phyloP scores from a whole-genome alignment of 768 basidiomycete genomes.

The Tylopilus intermedius region DNA sequence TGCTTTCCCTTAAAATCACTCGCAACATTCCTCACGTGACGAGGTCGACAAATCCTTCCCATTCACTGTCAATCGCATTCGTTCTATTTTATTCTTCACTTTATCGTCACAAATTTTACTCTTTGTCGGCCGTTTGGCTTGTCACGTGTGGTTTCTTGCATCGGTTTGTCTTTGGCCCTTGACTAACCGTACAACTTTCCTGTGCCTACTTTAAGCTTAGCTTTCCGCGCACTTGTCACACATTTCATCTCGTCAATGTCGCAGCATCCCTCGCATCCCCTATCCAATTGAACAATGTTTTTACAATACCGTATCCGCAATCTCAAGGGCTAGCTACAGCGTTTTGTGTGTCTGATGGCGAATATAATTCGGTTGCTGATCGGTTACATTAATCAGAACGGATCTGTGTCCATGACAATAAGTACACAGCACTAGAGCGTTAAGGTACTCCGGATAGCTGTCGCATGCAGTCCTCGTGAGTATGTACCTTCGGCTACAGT shows the following conservation, averaged over 20 bases:
- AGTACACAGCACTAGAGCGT: slow-evolving; percentile 8
- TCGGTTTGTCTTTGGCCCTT: slow-evolving; percentile 24
- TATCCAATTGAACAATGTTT: slow-evolving; percentile 38
- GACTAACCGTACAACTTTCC: slow-evolving; percentile 25
- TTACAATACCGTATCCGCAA: slow-evolving; percentile 32
- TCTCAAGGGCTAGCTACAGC: slow-evolving; percentile 29
- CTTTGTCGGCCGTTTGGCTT: slow-evolving; percentile 35
- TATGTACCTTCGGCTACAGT: neutral
- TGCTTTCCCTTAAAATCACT: slow-evolving; percentile 35
- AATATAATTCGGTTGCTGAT: slow-evolving; percentile 6
- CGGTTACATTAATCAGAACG: slow-evolving; percentile 12
- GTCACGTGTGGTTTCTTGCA: slow-evolving; percentile 33
- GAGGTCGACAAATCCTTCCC: slow-evolving; percentile 51
- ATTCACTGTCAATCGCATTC: slow-evolving; percentile 45
- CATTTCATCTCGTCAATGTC: slow-evolving; percentile 39
- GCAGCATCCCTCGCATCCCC: slow-evolving; percentile 39
- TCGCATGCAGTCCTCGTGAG: neutral
- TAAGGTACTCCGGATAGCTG: neutral
- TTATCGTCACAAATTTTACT: slow-evolving; percentile 45
- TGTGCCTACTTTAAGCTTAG: slow-evolving; percentile 32
- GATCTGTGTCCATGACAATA: slow-evolving; percentile 11
- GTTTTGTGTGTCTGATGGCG: slow-evolving; percentile 16
- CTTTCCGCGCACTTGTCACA: slow-evolving; percentile 27
- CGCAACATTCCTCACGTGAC: slow-evolving; percentile 45
- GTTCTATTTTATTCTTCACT: slow-evolving; percentile 80